Base-by-base conservation (phyloP, 1,139 yeast species). In the Pichia sp. region DNA sequence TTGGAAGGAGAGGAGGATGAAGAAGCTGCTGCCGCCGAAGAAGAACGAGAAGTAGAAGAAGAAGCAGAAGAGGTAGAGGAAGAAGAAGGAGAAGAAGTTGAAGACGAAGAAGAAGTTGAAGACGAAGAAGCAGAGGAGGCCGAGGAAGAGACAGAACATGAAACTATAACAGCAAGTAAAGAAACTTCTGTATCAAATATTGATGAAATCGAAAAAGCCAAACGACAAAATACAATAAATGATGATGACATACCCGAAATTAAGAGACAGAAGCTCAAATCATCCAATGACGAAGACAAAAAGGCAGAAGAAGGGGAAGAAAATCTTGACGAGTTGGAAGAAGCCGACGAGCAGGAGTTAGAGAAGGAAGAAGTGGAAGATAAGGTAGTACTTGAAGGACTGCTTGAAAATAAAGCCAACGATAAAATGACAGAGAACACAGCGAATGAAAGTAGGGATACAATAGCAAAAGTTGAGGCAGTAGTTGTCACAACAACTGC, bases 321-420 rank as follows among this genome's bases (percentile, higher is more conserved):
- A 44, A 52, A 48, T 42, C 44, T 39, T 13, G 61, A 53, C 9
- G 64, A 52, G 10, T 69, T 63, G 10, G 77, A 66, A 9, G 76
- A 69, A 25, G 74, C 63, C 4, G 74, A 68, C 6, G 70, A 64
- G 34, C 67, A 64, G 43, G 74, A 69, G 19, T 67, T 66, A 23
- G 76, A 65, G 37, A 74, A 68, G 9, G 72, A 64, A 31, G 72
- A 65, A 30, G 70, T 68, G 9, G 63, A 58, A 34, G 58, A 49
- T 1, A 61, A 48, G 3, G 64, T 58, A 31, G 37, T 6, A n/a
- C 37, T 31, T 5, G 61, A 48, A 4, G 59, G 50, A 4, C 62
- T 54, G 16, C 43, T 22, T 13, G 50, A 44, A 21, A 25, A 25
- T 25, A 9, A 9, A 6, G 6, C 28, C 6, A 25, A 9, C 9